These are phyloP conservation scores for Populus hybrid DNA, from an alignment of 441 rosid genomes.

Conservation along the genomic window DNA sequence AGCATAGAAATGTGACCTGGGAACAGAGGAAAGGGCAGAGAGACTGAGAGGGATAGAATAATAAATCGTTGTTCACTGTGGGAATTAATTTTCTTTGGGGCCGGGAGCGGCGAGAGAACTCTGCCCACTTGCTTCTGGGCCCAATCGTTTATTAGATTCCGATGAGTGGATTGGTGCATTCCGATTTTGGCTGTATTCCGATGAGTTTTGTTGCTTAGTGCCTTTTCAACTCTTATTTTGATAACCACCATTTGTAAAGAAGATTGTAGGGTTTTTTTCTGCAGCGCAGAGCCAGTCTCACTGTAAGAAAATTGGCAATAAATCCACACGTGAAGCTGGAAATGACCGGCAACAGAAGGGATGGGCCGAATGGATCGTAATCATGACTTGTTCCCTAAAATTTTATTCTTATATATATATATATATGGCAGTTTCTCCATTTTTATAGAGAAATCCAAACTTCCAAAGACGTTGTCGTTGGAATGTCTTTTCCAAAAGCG, in stretches of 20 bases:
- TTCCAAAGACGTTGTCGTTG: too few species aligned
- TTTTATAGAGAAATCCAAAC: too few species aligned
- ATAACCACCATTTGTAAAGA: background rate
- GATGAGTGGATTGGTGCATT: conserved; percentile 19
- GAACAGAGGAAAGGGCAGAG: background rate
- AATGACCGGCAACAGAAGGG: conserved; percentile 1
- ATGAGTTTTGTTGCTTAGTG: too few species aligned
- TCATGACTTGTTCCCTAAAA: background rate
- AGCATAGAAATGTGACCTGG: conserved; percentile 13
- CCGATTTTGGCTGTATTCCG: conserved; percentile 23
- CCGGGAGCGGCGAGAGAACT: background rate
- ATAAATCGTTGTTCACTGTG: background rate
- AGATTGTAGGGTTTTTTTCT: background rate
- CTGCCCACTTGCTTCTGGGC: conserved; percentile 21
- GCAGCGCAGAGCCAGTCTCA: background rate
- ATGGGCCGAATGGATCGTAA: background rate
- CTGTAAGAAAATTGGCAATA: background rate
- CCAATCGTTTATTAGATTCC: conserved; percentile 6
- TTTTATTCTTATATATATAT: background rate
- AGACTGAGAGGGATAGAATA: background rate
- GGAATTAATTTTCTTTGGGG: background rate
- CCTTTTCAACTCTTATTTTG: background rate
- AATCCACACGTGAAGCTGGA: background rate
- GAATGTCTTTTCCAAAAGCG: too few species aligned
- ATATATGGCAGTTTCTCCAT: too few species aligned